A percentile compares a stretch with the other conserved stretches of the same genome.
These are phyloP conservation scores for Fusarium azukiicola DNA, from an alignment of 2,329 filamentous ascomycete species.

Conservation along the genomic window DNA sequence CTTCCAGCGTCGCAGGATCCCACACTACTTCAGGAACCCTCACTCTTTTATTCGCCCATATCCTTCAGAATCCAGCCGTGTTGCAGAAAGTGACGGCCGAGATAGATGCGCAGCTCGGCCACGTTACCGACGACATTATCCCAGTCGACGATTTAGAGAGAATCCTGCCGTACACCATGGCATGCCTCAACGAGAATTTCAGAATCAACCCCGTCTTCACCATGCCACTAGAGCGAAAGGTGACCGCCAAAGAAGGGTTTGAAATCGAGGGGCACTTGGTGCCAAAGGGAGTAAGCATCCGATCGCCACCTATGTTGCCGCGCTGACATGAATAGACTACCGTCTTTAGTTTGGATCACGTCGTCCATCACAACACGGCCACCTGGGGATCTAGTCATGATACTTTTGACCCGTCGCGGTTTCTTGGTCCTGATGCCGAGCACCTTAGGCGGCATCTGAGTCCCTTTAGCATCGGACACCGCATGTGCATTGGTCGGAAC, in stretches of 20 bases:
- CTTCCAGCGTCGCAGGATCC: background rate
- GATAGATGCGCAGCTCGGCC: background rate
- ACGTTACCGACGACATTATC: background rate
- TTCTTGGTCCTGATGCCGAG: background rate
- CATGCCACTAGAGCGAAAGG: background rate
- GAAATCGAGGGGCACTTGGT: background rate
- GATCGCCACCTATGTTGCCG: background rate
- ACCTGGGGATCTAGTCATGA: background rate
- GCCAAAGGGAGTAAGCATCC: background rate
- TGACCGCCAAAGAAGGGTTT: background rate
- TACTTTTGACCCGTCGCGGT: background rate
- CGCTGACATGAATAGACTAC: background rate
- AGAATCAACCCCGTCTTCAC: conserved; percentile 8
- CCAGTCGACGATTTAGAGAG: background rate
- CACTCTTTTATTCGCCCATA: conserved; percentile 1
- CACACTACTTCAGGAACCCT: background rate
- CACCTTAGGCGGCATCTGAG: background rate
- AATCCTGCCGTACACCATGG: background rate
- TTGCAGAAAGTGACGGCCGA: background rate
- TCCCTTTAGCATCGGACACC: conserved; percentile 1
- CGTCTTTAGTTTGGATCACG: background rate
- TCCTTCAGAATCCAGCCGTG: background rate
- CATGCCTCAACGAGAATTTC: background rate
- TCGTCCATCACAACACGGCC: background rate
- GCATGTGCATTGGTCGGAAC: conserved; percentile 14